phyloP scores from a whole-genome alignment of 129 eudicot genomes.

The Artemisia tridentata region DNA sequence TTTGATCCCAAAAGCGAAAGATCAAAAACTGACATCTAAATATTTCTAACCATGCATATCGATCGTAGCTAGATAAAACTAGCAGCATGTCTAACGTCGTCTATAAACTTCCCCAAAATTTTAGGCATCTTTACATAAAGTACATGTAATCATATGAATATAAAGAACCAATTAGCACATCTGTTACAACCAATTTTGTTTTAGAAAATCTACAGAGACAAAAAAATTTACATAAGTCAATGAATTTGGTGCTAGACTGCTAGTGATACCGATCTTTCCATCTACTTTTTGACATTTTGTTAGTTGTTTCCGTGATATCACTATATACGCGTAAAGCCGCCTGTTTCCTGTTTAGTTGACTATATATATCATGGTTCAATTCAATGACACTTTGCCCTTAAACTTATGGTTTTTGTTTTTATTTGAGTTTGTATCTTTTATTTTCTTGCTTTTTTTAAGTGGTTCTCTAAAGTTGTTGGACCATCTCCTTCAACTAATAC shows the following conservation, averaged over 20 bases:
- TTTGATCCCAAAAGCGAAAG: too few species aligned
- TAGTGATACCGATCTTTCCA: not conserved
- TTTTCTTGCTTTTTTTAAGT: not conserved
- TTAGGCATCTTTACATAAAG: too few species aligned
- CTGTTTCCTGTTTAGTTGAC: constrained; percentile 15
- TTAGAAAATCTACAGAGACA: constrained; percentile 12
- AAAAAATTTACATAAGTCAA: constrained; percentile 9
- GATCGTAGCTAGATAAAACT: too few species aligned
- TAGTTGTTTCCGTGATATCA: constrained; percentile 4
- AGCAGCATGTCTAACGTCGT: too few species aligned
- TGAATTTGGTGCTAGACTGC: constrained; percentile 12
- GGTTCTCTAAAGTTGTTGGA: too few species aligned
- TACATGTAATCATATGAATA: too few species aligned
- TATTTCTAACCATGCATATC: too few species aligned
- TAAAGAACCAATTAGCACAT: too few species aligned
- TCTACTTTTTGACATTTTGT: constrained; percentile 12
- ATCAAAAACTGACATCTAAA: too few species aligned
- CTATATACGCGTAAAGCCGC: constrained; percentile 27
- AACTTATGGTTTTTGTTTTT: not conserved
- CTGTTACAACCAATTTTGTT: too few species aligned
- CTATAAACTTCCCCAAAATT: too few species aligned
- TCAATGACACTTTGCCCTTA: constrained; percentile 6
- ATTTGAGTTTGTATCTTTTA: not conserved
- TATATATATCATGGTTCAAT: not conserved
- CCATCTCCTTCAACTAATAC: too few species aligned